Evolutionary conservation across 2,329 filamentous ascomycete genomes (phyloP).

Genomic region (Colletotrichum lini): DNA sequence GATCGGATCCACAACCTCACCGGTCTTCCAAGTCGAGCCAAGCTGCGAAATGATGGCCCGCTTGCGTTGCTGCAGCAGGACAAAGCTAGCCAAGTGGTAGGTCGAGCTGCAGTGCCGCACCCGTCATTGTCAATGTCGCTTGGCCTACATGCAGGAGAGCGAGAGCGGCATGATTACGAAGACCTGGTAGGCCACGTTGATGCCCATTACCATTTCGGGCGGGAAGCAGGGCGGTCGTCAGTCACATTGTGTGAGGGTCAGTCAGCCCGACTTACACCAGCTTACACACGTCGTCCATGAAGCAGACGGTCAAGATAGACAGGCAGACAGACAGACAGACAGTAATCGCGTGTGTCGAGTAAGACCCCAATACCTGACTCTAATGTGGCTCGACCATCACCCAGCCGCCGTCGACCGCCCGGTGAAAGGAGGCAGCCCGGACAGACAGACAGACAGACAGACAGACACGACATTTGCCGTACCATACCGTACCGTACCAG

Average conservation of each 20-base stretch:
- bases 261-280: too few species aligned
- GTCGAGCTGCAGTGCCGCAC: conserved; percentile 3
- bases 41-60: conserved; percentile 22
- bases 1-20: conserved; percentile 36
- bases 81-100: conserved; percentile 1
- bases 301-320: background rate
- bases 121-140: conserved; percentile 3
- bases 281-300: too few species aligned
- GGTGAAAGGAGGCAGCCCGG: background rate
- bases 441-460: too few species aligned
- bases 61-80: background rate
- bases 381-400: conserved; percentile 9
- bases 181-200: background rate
- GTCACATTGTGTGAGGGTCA: too few species aligned
- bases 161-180: background rate
- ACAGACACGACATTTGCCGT: too few species aligned
- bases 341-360: background rate
- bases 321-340: background rate
- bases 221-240: too few species aligned
- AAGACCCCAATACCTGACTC: background rate
- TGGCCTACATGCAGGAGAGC: background rate
- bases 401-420: conserved; percentile 11
- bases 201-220: too few species aligned
- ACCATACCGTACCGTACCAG: background rate
- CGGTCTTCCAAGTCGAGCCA: conserved; percentile 35